A percentile compares a stretch with the other conserved stretches of the same genome.
Conservation (phyloP, 345 rosid species). For the Syzygium grande region DNA sequence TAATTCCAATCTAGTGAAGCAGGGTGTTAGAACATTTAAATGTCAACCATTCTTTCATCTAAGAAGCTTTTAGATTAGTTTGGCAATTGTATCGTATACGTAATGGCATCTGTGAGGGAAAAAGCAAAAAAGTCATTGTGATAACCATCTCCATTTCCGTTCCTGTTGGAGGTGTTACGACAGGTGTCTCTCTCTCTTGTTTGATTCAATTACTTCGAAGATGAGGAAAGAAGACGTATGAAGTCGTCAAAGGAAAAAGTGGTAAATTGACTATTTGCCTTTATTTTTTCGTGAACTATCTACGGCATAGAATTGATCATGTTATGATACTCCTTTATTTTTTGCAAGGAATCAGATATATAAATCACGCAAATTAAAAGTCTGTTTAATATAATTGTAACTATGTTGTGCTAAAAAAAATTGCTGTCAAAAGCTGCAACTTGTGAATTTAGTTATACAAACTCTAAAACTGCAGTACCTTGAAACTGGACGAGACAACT, state of each 20-base stretch:
- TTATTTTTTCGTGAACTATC: not conserved
- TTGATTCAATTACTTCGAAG: too few species aligned
- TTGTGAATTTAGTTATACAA: too few species aligned
- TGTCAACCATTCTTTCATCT: not conserved
- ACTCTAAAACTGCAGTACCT: too few species aligned
- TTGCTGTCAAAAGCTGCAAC: accelerated
- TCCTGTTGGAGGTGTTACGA: not conserved
- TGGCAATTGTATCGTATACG: not conserved
- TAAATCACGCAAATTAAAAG: too few species aligned
- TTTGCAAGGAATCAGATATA: not conserved
- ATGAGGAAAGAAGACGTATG: not conserved
- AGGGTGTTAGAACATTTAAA: not conserved
- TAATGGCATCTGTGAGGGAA: not conserved
- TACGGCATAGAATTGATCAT: not conserved
- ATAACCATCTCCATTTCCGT: not conserved
- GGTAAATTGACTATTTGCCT: not conserved
- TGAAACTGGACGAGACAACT: too few species aligned
- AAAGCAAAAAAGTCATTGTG: not conserved
- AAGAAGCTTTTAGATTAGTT: not conserved
- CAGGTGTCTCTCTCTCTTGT: not conserved
- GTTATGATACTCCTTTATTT: not conserved
- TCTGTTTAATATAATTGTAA: too few species aligned
- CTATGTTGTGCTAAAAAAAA: not conserved
- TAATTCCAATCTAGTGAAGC: not conserved
- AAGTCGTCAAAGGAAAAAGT: not conserved